Evolutionary conservation across 2,329 filamentous ascomycete genomes (phyloP), one percentile per base, ranked within the genome.

Genomic region (Sporothrix humicola): DNA sequence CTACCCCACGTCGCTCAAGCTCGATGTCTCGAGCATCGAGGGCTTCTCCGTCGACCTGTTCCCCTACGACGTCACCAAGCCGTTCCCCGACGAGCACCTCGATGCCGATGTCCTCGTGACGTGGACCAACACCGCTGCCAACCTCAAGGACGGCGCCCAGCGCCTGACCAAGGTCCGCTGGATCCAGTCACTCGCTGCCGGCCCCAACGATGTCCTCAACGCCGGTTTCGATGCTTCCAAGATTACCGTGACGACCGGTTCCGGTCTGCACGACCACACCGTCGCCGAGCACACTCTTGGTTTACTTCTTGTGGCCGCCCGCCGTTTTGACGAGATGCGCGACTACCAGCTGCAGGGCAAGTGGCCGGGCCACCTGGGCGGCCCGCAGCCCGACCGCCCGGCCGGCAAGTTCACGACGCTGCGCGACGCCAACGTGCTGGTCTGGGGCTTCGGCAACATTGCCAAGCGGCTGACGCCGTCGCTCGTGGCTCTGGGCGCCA

Each of bases 391-490:
- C 8, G 75, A 76, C 75, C 74, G 75, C 17, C 75, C 83, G 4
- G 78, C 79, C 31, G 83, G 80, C 59, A 79, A 79, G 15, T 86
- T 86, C 78, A 85, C 83, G 3, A 82, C 83, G 20, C 78, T 86
- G 71, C 81, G 82, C 63, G 82, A 80, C 61, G 83, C 85, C 2
- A 82, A 82, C 74, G 79, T 86, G 9, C 77, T 83, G 48, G 79
- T 86, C 71, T 86, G 85, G 85, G 85, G 85, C 10, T 86, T 84
- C 72, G 85, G 85, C 69, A 86, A 85, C 77, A 86, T 86, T 68
- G 85, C 83, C 31, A 84, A 85, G 80, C 79, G 78, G 0, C 81
- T 86, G 31, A 78, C 82, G 6, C 84, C 84, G 0, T 80, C 78
- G 69, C 78, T 86, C 42, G 79, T 78, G 0, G 77, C 78, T 0